Base-by-base conservation (phyloP, 139 green algal species). In the Chlamydomonas sp. region DNA sequence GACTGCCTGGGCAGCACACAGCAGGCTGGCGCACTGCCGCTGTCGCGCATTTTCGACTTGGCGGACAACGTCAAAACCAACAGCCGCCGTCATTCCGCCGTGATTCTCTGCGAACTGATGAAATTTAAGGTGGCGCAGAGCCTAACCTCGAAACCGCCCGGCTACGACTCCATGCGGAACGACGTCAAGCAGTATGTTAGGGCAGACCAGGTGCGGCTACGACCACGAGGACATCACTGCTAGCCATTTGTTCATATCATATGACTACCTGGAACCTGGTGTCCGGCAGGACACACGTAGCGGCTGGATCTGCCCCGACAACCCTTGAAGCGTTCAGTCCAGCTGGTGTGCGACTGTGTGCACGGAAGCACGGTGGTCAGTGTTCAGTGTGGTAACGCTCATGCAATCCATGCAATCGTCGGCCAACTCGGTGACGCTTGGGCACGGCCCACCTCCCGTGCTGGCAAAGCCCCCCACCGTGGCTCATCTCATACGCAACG, bases 91-190 rank as follows among this genome's bases (percentile, higher is more conserved):
- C 84, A 88, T 68, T 77, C 84, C 5, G 84, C 84, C 3, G 84
- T 88, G 57, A 64, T 88, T 3, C 67, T 88, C 3, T 88, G 84
- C 64, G 84, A 88, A 64, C 84, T 88, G 2, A 77, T 88, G 10
- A 88, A 88, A 14, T 87, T 87, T 17, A 87, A 87, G 61, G 83
- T 87, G 31, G 83, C 83, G 3, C 83, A 81, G 73, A 87, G 83
- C 72, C 66, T 87, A 31, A 87, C 72, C 14, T 87, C 83, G 3
- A 87, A 87, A 73, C 83, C 83, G 31, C 72, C 83, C n/a, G 83
- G 83, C 31, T 87, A 87, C 20, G 83, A 87, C 4, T 62, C 83
- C 57, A 81, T 87, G 83, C 72, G 73, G 4, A 62, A 87, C 15
- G 83, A 87, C 14, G 75, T 87, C n/a, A 87, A 87, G 73, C 83